These are phyloP conservation scores for Fusarium marasasianum DNA, from an alignment of 2,329 filamentous ascomycete species.

Conservation along the genomic window DNA sequence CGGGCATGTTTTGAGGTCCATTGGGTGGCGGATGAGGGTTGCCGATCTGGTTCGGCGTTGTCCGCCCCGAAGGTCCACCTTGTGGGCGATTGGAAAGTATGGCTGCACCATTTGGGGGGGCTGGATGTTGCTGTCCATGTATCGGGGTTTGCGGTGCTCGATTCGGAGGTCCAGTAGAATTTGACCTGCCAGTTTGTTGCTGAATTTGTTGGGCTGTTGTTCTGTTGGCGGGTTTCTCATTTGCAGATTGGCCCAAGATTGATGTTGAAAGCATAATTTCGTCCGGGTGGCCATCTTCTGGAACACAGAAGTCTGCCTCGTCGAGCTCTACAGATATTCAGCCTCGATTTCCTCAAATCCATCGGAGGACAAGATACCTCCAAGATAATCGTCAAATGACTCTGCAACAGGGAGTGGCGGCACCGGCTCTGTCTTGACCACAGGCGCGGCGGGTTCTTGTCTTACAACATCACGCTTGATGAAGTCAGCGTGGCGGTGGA, in stretches of 20 bases:
- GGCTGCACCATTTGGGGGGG: conserved; percentile 33
- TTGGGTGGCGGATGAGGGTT: conserved; percentile 46
- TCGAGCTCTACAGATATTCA: conserved; percentile 70
- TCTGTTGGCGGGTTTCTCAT: conserved; percentile 35
- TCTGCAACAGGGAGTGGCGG: conserved; percentile 43
- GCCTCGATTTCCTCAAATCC: conserved; percentile 50
- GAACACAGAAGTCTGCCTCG: conserved; percentile 78
- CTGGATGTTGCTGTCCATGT: conserved; percentile 40
- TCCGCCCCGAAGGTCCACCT: conserved; percentile 15
- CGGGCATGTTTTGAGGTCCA: conserved; percentile 42
- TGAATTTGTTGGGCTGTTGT: conserved; percentile 32
- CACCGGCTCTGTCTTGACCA: conserved; percentile 45
- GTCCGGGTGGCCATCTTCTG: conserved; percentile 77
- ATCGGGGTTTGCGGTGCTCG: conserved; percentile 49
- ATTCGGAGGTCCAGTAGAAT: conserved; percentile 25
- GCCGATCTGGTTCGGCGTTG: conserved; percentile 35
- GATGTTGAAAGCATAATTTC: conserved; percentile 69
- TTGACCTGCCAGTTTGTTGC: conserved; percentile 34
- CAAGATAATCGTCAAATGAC: conserved; percentile 62
- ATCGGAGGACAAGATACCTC: conserved; percentile 55
- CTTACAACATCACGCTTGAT: conserved; percentile 65
- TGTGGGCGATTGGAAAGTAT: conserved; percentile 37
- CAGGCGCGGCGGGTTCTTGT: conserved; percentile 25
- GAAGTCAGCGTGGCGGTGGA: conserved; percentile 85
- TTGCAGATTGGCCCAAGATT: conserved; percentile 27